Conservation (phyloP, 371 early-diverging fungal genomes). For the Zychaea mexicana region DNA sequence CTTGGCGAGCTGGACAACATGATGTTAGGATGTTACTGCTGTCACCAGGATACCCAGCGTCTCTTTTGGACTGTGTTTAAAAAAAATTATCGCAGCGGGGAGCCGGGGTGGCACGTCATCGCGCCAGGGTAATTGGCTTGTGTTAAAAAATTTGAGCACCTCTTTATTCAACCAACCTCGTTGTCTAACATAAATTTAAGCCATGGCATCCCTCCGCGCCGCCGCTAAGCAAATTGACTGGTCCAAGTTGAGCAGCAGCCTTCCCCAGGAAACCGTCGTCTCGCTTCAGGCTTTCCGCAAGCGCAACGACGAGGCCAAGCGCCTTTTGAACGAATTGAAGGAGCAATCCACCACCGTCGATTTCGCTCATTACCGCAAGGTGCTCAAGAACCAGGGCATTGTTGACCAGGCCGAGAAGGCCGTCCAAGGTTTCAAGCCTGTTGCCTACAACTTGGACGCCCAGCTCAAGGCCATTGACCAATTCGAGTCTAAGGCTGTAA, state of each 20-base stretch:
- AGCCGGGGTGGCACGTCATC: constrained; percentile 5
- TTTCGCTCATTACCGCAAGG: constrained; percentile 84
- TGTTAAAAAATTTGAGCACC: constrained; percentile 12
- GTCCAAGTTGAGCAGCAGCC: constrained; percentile 80
- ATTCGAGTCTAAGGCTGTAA: constrained; percentile 90
- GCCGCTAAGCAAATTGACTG: constrained; percentile 83
- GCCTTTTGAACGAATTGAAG: constrained; percentile 77
- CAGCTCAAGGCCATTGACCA: constrained; percentile 87
- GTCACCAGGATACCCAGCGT: too few relatives aligned
- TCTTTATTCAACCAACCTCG: neutral
- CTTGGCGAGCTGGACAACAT: too few relatives aligned
- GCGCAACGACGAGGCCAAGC: constrained; percentile 91
- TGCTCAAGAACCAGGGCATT: constrained; percentile 88
- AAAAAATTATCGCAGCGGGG: neutral
- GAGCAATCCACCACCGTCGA: constrained; percentile 84
- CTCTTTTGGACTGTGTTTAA: neutral
- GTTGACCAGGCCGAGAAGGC: constrained; percentile 90
- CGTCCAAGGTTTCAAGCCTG: constrained; percentile 79
- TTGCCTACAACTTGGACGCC: constrained; percentile 80
- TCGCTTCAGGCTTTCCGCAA: constrained; percentile 91
- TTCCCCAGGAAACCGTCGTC: constrained; percentile 89
- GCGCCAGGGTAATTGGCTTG: constrained; percentile 6
- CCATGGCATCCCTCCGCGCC: constrained; percentile 47
- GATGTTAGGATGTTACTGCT: too few relatives aligned
- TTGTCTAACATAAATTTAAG: constrained; percentile 3